Evolutionary conservation across 2,329 filamentous ascomycete genomes (phyloP), one percentile per base, ranked within the genome.

Genomic region (Nemania diffusa): DNA sequence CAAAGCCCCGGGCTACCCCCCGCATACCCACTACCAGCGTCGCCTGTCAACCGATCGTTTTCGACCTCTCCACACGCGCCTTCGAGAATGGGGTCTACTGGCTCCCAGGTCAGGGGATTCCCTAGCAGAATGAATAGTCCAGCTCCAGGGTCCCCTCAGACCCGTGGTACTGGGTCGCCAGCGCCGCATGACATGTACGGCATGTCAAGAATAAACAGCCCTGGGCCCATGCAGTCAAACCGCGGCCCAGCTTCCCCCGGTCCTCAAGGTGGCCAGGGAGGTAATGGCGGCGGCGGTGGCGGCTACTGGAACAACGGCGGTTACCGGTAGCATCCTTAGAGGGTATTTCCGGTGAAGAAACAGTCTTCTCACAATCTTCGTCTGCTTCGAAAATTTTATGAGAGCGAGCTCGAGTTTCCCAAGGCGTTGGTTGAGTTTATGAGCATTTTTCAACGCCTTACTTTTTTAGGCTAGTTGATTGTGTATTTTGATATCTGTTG

Each of bases 81-180:
- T 29, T 75, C 75, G 67, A 73, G 75, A 27, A 64, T 67, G 55
- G 76, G 70, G 1, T 76, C 77, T 9, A 73, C 75, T 1, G 75
- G 76, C 17, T 68, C 74, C 17, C 67, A 52, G 67, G 64, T 44
- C 72, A 71, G 56, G 15, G 56, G 44, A 17, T 69, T 62, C 34
- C 68, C 68, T 15, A 60, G 46, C 27, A 64, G 73, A 50, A 64
- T 74, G 51, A 73, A 71, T 50, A 78, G 74, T 57, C 74, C 76
- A n/a, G 71, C 67, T 4, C 64, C 64, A 17, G 56, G 59, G 22
- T 62, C 57, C 17, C 55, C 58, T n/a, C 58, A 62, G 24, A 24
- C 71, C 63, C 46, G 65, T 22, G 40, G 55, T 34, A 57, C 65
- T 5, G 62, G 69, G 5, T 71, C 69, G 22, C 69, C 69, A 11